Conservation (phyloP, 2,329 filamentous ascomycete genomes). For the Cyphellophora europaea region DNA sequence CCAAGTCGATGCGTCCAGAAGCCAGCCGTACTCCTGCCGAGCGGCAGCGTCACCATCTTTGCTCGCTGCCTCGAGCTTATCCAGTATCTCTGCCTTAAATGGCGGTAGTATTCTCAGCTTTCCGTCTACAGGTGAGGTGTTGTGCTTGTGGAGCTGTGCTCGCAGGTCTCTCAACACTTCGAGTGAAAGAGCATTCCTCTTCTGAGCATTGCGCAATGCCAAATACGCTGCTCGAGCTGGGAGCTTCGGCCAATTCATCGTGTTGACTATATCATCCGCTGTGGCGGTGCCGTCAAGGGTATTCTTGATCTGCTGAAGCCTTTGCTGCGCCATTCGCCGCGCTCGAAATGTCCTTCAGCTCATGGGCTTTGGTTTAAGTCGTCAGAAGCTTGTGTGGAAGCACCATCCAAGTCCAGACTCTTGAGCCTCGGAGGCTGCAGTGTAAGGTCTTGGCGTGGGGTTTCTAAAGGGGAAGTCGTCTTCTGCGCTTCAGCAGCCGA, state of each 20-base stretch:
- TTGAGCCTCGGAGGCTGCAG: no score
- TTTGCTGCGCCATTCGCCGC: no score
- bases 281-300: no score
- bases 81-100: conserved; percentile 14
- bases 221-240: conserved; percentile 14
- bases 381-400: no score
- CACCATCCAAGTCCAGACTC: no score
- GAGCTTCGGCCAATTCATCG: conserved; percentile 16
- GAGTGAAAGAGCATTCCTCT: conserved; percentile 16
- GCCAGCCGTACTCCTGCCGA: conserved; percentile 14
- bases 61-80: conserved; percentile 13
- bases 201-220: conserved; percentile 12
- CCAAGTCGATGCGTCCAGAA: conserved; percentile 13
- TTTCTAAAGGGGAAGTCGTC: no score
- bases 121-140: conserved; percentile 15
- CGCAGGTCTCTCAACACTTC: conserved; percentile 15
- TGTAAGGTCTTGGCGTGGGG: no score
- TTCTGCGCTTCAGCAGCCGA: no score
- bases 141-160: conserved; percentile 15
- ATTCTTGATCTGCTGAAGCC: no score
- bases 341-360: no score
- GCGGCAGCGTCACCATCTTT: conserved; percentile 6
- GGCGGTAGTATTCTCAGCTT: conserved; percentile 14
- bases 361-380: no score
- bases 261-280: no score